Evolutionary conservation across 2,329 filamentous ascomycete genomes (phyloP).

Genomic region (Ambrosiella cleistominuta): DNA sequence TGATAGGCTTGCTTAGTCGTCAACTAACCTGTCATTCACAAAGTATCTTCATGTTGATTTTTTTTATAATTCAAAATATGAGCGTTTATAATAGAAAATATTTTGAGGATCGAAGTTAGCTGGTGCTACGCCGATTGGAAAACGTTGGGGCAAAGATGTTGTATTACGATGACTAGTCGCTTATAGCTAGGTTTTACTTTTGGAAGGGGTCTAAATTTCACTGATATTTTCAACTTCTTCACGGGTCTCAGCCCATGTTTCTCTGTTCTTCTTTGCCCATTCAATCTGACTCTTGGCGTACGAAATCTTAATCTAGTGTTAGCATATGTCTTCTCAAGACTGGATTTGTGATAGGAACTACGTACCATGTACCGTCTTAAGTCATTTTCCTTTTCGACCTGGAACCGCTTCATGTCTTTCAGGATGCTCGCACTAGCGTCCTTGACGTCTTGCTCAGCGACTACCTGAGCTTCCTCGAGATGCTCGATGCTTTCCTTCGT

Average conservation of each 20-base stretch:
- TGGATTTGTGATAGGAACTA: constrained; percentile 11
- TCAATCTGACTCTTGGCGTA: constrained; percentile 87
- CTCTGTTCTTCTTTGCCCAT: constrained; percentile 78
- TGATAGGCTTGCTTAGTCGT: too few species aligned
- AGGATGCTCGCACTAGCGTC: constrained; percentile 80
- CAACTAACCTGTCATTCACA: too few species aligned
- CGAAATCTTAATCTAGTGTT: constrained; percentile 45
- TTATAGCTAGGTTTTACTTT: background rate
- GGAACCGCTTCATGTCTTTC: constrained; percentile 81
- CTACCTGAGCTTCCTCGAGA: constrained; percentile 78
- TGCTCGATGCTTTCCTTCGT: constrained; percentile 73
- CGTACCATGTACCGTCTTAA: constrained; percentile 87
- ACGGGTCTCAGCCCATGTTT: constrained; percentile 82
- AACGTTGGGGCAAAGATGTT: background rate
- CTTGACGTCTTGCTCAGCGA: constrained; percentile 78
- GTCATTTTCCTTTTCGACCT: constrained; percentile 89
- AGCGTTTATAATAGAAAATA: too few species aligned
- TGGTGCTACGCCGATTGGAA: too few species aligned
- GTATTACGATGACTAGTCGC: background rate
- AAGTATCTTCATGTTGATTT: too few species aligned
- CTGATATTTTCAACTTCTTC: constrained; percentile 80
- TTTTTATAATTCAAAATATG: too few species aligned
- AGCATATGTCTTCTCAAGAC: constrained; percentile 9
- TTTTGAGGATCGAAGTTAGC: too few species aligned
- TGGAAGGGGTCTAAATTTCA: constrained; percentile 25